These are phyloP conservation scores for Microcyclospora tardicrescens DNA, from an alignment of 2,329 filamentous ascomycete genomes.

Conservation along the genomic window DNA sequence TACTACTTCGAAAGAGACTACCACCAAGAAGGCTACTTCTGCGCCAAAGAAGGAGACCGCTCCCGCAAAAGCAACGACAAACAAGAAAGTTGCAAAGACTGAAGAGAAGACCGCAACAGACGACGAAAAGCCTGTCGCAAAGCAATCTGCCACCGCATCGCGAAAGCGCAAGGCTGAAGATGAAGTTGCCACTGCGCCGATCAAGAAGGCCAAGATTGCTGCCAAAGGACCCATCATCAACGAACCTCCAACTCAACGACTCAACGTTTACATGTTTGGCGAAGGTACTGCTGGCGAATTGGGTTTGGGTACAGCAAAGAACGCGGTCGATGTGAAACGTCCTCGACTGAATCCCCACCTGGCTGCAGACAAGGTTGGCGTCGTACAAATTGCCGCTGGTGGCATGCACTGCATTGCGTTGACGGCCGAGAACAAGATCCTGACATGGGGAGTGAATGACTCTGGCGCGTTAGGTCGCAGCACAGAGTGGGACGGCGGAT, in stretches of 20 bases:
- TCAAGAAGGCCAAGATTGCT: conserved; percentile 16
- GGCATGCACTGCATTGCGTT: conserved; percentile 71
- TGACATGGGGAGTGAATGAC: conserved; percentile 83
- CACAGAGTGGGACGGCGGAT: conserved; percentile 53
- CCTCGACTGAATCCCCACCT: conserved; percentile 56
- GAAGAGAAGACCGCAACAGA: conserved; percentile 2
- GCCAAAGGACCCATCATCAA: conserved; percentile 42
- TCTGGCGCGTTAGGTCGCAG: conserved; percentile 66
- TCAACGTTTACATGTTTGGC: conserved; percentile 70
- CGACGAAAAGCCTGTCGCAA: background rate
- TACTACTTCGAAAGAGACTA: background rate
- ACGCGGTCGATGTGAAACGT: conserved; percentile 57
- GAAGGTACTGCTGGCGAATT: conserved; percentile 72
- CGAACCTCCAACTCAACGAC: conserved; percentile 44
- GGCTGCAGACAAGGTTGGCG: conserved; percentile 42
- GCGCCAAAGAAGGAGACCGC: conserved; percentile 1
- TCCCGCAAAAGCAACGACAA: background rate
- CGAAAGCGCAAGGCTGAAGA: conserved; percentile 3
- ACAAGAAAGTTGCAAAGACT: background rate
- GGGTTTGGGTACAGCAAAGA: conserved; percentile 56
- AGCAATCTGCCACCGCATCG: background rate
- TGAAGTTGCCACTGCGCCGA: conserved; percentile 10
- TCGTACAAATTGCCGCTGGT: conserved; percentile 64
- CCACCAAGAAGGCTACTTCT: background rate
- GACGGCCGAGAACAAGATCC: conserved; percentile 66